These are phyloP conservation scores for Massariosphaeria phaeospora DNA, from an alignment of 495 filamentous ascomycete species.

Conservation along the genomic window DNA sequence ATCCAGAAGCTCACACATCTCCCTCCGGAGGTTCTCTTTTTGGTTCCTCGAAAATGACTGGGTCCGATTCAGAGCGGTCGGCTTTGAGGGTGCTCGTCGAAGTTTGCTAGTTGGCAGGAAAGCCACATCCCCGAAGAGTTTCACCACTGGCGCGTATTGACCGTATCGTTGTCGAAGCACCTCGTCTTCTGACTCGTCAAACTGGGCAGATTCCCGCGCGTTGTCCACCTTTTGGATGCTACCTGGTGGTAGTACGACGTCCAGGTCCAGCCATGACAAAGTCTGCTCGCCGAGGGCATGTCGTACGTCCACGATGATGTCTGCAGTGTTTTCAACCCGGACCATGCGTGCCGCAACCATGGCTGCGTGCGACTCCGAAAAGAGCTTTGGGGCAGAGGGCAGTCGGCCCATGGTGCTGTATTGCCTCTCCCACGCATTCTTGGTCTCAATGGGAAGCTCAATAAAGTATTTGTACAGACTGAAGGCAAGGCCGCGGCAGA, in stretches of 20 bases:
- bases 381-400: slow-evolving; percentile 61
- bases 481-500: slow-evolving; percentile 84
- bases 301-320: slow-evolving; percentile 66
- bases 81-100: slow-evolving; percentile 79
- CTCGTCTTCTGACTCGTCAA: slow-evolving; percentile 49
- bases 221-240: slow-evolving; percentile 57
- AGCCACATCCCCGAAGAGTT: slow-evolving; percentile 70
- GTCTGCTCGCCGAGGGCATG: slow-evolving; percentile 70
- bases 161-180: slow-evolving; percentile 66
- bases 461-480: slow-evolving; percentile 88
- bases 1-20: slow-evolving; percentile 86
- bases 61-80: slow-evolving; percentile 68
- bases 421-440: slow-evolving; percentile 48
- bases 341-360: slow-evolving; percentile 79
- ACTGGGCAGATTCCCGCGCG: slow-evolving; percentile 37
- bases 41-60: slow-evolving; percentile 72
- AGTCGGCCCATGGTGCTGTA: slow-evolving; percentile 43
- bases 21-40: slow-evolving; percentile 75
- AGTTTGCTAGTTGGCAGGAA: slow-evolving; percentile 86
- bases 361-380: slow-evolving; percentile 88
- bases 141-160: slow-evolving; percentile 65
- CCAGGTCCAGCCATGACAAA: slow-evolving; percentile 78
- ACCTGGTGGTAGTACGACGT: slow-evolving; percentile 75
- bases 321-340: slow-evolving; percentile 65
- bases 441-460: slow-evolving; percentile 73